Base-by-base conservation (phyloP, 2,329 filamentous ascomycete genomes). In the Alternaria viburni region DNA sequence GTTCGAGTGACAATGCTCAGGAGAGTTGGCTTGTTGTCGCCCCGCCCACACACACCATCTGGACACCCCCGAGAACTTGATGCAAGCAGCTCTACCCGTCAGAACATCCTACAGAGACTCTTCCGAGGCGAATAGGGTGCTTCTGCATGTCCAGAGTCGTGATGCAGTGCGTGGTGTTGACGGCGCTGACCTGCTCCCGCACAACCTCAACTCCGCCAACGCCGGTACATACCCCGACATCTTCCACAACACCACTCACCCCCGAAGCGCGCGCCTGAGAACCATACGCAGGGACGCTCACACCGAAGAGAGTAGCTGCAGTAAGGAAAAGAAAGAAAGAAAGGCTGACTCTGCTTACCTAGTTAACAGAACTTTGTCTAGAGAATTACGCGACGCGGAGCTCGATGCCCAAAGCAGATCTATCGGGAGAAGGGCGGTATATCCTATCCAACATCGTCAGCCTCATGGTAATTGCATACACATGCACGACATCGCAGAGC, bases 381-480 rank as follows among this genome's bases (percentile, higher is more conserved):
- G 41, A 56, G 65, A 64, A 74, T 69, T 69, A 74, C 70, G 71
- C 62, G 67, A 61, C 67, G 62, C 65, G 61, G 68, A 71, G 71
- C 73, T 72, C 68, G 70, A 72, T 69, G 69, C 69, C 65, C 69
- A 58, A 69, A 74, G 68, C 70, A 70, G 65, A 67, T 79, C 75
- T 79, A 78, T 75, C 62, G 69, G 69, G 61, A 66, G 62, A 59
- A 64, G 54, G 67, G 65, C 67, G 58, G 62, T 76, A 58, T 72
- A 74, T 70, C 65, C 75, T 77, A 52, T 60, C 13, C 36, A 28
- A 41, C 21, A 23, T 62, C 43, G 66, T 69, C 61, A 69, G 62
- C 49, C 15, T 41, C 12, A 25, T 21, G 11, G 25, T 13, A 11
- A 28, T 30, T 41, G 7, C 36, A 30, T 28, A 57, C 13, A 46